phyloP scores from a whole-genome alignment of 139 green algal species.

The Diplosphaera chodatii region DNA sequence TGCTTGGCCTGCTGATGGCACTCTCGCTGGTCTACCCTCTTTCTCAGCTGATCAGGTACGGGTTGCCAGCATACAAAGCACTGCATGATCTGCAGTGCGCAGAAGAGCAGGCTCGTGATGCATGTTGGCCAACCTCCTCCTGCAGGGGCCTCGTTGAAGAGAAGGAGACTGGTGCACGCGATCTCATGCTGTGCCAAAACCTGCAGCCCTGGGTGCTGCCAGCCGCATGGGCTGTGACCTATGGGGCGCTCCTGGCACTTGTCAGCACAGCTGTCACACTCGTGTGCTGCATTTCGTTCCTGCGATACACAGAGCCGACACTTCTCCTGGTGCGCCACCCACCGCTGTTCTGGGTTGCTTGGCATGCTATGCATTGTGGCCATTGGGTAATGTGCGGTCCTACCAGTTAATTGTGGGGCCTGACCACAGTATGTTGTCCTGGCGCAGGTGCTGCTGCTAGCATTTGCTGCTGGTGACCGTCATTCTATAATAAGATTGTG shows the following conservation, averaged over 20 bases:
- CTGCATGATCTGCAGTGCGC: no score
- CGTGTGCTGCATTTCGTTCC: constrained; percentile 15
- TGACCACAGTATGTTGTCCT: no score
- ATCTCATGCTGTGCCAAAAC: constrained; percentile 25
- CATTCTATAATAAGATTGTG: no score
- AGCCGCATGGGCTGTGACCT: constrained; percentile 11
- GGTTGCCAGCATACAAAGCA: no score
- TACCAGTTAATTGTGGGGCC: no score
- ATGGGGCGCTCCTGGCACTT: constrained; percentile 9
- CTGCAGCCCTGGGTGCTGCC: constrained; percentile 3
- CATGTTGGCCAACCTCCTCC: no score
- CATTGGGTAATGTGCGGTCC: no score
- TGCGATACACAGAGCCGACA: not conserved
- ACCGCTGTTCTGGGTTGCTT: no score
- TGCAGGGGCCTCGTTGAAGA: constrained; percentile 20
- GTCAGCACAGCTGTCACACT: constrained; percentile 1
- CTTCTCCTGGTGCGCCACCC: constrained; percentile 20
- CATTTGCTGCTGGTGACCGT: no score
- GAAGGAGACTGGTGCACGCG: constrained; percentile 11
- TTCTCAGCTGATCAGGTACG: constrained; percentile 17
- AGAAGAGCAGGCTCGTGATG: no score
- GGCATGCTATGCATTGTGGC: no score
- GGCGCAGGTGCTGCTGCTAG: constrained; percentile 9
- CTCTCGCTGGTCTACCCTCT: constrained; percentile 26
- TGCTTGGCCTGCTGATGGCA: constrained; percentile 23